Base-by-base conservation (phyloP, 192 early-diverging fungal species). In the Haplosporangium gracile region DNA sequence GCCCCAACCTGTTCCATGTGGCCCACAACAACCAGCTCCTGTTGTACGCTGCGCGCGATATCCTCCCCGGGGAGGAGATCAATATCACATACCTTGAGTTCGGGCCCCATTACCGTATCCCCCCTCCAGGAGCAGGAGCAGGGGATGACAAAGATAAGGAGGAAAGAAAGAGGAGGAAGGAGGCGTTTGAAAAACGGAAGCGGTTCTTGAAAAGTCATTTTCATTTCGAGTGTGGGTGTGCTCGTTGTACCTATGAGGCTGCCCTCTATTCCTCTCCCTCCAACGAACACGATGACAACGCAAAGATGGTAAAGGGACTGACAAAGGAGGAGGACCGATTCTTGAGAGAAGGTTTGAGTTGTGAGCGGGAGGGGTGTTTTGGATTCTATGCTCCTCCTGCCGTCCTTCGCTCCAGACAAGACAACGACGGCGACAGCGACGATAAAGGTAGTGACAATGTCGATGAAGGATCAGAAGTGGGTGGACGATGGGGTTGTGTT, bases 321-420 rank as follows among this genome's bases (percentile, higher is more conserved):
- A 39, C 55, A 32, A 9, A 72, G n/a, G 29, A 74, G 15, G 55
- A 45, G 32, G 78, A 72, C 18, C 34, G 29, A 15, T 82, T 82
- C 68, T 34, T 82, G 68, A 70, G 75, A 4, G 75, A 74, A 13
- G 81, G 81, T 0, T 40, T 82, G 40, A 16, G 76, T 26, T 82
- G 81, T 68, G 43, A 34, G 6, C 68, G 70, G 16, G n/a, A 26
- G 0, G 74, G 39, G 3, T 82, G 81, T 65, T 76, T 49, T 72
- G 81, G 81, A 34, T 82, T 76, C 24, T 82, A 77, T 51, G 81
- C 81, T 15, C 81, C 75, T 2, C 81, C 81, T 9, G 15, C n/a
- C 4, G 76, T 77, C 24, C 18, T 70, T 65, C 60, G 29, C 9
- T 45, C 71, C n/a, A 45, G 71, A 45, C 39, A 45, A 18, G 68